Evolutionary conservation across 768 basidiomycete genomes (phyloP).

Genomic region (Imleria badia): DNA sequence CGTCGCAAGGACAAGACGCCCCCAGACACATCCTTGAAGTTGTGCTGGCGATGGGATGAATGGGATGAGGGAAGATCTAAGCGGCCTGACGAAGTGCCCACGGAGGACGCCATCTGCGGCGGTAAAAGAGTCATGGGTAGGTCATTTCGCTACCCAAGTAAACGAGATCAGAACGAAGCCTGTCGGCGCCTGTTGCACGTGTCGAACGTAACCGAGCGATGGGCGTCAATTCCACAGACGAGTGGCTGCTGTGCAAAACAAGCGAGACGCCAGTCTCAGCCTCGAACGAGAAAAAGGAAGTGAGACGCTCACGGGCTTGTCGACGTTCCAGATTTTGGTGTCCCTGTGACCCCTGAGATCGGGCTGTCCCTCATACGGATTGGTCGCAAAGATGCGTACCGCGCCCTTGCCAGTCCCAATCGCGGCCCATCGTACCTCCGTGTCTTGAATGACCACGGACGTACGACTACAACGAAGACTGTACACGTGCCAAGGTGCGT

Average conservation of each 20-base stretch:
- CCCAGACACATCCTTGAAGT: slow-evolving; percentile 60
- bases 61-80: slow-evolving; percentile 28
- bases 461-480: slow-evolving; percentile 68
- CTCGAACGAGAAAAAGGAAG: background rate
- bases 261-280: background rate
- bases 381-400: slow-evolving; percentile 71
- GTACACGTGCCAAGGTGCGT: slow-evolving; percentile 57
- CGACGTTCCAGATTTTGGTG: slow-evolving; percentile 54
- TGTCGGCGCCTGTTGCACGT: slow-evolving; percentile 28
- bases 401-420: slow-evolving; percentile 64
- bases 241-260: slow-evolving; percentile 42
- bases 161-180: slow-evolving; percentile 46
- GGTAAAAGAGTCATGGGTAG: slow-evolving; percentile 43
- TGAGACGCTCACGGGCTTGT: slow-evolving; percentile 41
- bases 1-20: slow-evolving; percentile 56
- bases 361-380: slow-evolving; percentile 72
- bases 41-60: slow-evolving; percentile 37
- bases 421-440: slow-evolving; percentile 61
- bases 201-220: slow-evolving; percentile 51
- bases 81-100: slow-evolving; percentile 28
- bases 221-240: slow-evolving; percentile 54
- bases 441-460: slow-evolving; percentile 56
- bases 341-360: slow-evolving; percentile 62
- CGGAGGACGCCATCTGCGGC: slow-evolving; percentile 22
- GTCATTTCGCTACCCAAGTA: slow-evolving; percentile 37